phyloP scores from a whole-genome alignment of 495 filamentous ascomycete genomes.

The Hypoxylon intermedium region DNA sequence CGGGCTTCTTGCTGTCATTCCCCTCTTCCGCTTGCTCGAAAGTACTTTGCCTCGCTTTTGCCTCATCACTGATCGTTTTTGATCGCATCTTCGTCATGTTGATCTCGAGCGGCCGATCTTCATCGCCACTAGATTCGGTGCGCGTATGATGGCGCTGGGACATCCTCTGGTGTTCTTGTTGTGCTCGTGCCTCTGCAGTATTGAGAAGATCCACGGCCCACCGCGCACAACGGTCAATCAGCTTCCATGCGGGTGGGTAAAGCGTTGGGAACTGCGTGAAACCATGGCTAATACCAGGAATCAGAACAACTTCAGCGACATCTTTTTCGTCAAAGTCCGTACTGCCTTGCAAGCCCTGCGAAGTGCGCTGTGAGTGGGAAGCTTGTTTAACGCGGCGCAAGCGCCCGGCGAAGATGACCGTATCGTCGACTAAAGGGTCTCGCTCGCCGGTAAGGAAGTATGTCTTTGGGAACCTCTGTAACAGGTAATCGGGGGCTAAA shows the following conservation, averaged over 20 bases:
- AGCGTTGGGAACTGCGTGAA: constrained; percentile 88
- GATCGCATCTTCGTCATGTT: constrained; percentile 56
- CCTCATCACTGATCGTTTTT: constrained; percentile 28
- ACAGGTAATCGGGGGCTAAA: constrained; percentile 81
- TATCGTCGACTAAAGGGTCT: constrained; percentile 95
- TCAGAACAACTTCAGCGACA: constrained; percentile 78
- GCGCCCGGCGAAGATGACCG: constrained; percentile 90
- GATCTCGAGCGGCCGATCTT: constrained; percentile 84
- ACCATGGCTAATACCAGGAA: constrained; percentile 89
- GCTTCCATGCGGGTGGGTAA: constrained; percentile 85
- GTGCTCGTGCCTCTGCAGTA: constrained; percentile 49
- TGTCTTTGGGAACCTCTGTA: constrained; percentile 85
- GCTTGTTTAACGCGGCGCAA: constrained; percentile 81
- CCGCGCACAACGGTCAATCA: constrained; percentile 72
- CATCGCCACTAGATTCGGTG: constrained; percentile 76
- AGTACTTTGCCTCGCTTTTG: constrained; percentile 38
- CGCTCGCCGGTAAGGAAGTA: constrained; percentile 94
- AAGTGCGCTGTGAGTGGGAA: constrained; percentile 45
- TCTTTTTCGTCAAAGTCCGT: constrained; percentile 74
- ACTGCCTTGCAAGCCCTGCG: constrained; percentile 26
- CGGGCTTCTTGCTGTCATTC: constrained; percentile 27
- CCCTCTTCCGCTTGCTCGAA: constrained; percentile 18
- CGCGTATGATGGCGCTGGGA: constrained; percentile 47
- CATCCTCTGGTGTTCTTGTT: constrained; percentile 30
- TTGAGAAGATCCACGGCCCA: constrained; percentile 82